Conservation (phyloP, 805 yeast species). For the Wickerhamomyces subpelliculosus region DNA sequence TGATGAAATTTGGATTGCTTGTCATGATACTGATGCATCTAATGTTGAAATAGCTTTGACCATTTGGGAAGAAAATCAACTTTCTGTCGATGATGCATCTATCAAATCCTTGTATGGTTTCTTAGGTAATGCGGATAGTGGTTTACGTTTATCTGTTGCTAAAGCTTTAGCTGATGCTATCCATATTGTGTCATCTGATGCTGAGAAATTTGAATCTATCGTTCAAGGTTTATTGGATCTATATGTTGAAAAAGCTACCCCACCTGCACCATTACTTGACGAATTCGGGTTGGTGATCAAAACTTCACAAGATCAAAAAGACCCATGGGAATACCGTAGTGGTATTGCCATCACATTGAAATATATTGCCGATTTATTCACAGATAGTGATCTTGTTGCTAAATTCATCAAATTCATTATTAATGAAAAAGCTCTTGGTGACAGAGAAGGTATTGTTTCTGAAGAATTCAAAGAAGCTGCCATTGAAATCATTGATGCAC, state of each 20-base stretch:
- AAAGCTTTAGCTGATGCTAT: conserved; percentile 59
- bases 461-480: conserved; percentile 91
- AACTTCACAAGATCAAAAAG: conserved; percentile 52
- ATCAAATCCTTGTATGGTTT: conserved; percentile 41
- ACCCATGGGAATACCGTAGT: conserved; percentile 79
- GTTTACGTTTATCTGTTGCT: conserved; percentile 69
- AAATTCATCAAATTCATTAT: conserved; percentile 57
- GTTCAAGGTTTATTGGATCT: conserved; percentile 42
- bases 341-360: conserved; percentile 70
- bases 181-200: conserved; percentile 23
- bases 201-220: conserved; percentile 23
- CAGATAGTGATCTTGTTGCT: conserved; percentile 33
- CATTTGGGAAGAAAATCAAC: conserved; percentile 78
- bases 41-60: conserved; percentile 64
- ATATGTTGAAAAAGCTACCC: conserved; percentile 56
- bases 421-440: conserved; percentile 63
- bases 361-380: conserved; percentile 41
- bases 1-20: conserved; percentile 71
- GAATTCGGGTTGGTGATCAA: conserved; percentile 73
- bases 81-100: conserved; percentile 37
- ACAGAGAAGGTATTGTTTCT: conserved; percentile 62
- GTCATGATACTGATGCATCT: conserved; percentile 62
- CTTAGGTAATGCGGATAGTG: conserved; percentile 51
- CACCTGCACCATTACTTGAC: conserved; percentile 73
- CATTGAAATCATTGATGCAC: conserved; percentile 54